These are phyloP conservation scores for Cryphonectria naterciae DNA, from an alignment of 2,329 filamentous ascomycete species.

Conservation along the genomic window DNA sequence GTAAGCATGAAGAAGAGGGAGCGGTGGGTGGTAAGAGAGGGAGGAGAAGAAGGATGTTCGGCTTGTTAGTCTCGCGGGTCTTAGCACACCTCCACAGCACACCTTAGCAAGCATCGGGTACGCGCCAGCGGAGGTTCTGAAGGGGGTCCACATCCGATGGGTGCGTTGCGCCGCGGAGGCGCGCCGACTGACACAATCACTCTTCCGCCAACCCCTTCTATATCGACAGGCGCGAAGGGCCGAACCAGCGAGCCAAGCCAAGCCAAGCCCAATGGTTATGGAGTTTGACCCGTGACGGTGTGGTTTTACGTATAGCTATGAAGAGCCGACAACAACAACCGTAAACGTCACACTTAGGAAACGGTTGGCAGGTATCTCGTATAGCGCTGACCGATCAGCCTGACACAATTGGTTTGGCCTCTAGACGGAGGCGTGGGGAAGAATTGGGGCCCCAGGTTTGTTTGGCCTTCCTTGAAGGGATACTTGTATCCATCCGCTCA, in stretches of 20 bases:
- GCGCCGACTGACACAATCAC: not conserved
- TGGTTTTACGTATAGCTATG: not conserved
- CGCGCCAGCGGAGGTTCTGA: not conserved
- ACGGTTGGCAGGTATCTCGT: not conserved
- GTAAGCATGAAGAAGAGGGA: not conserved
- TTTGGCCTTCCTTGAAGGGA: not conserved
- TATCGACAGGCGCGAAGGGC: not conserved
- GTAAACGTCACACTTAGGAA: not conserved
- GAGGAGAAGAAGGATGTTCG: not conserved
- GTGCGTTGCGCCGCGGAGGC: not conserved
- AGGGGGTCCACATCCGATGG: not conserved
- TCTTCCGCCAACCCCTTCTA: not conserved
- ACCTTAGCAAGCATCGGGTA: not conserved
- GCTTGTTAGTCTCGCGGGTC: not conserved
- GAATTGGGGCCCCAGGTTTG: constrained; percentile 2
- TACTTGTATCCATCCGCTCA: not conserved
- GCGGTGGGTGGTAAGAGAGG: not conserved
- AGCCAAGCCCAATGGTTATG: not conserved
- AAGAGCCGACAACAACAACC: constrained; percentile 7
- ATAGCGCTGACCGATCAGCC: not conserved
- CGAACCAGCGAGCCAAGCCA: not conserved
- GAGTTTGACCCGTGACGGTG: not conserved
- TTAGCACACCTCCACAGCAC: not conserved
- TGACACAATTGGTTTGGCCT: not conserved
- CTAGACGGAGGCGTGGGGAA: not conserved